Evolutionary conservation across 495 filamentous ascomycete species (phyloP).

Genomic region (Apiosordaria backusii): DNA sequence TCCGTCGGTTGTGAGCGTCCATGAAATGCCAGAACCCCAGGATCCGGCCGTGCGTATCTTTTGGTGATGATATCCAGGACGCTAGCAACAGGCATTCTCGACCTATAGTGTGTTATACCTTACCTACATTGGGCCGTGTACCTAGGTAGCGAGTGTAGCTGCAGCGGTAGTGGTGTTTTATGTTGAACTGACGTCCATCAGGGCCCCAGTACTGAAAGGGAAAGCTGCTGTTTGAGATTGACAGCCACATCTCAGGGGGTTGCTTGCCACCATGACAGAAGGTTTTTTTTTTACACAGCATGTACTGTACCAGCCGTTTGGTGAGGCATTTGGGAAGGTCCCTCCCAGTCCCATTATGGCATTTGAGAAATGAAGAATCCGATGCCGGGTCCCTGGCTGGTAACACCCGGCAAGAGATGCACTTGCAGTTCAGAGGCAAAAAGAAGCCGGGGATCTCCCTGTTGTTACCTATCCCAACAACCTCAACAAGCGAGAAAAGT

Average conservation of each 20-base stretch:
- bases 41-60: background rate
- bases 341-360: background rate
- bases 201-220: background rate
- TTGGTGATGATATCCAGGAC: background rate
- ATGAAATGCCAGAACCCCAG: background rate
- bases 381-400: background rate
- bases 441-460: background rate
- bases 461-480: background rate
- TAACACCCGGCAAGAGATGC: background rate
- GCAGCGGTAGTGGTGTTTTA: background rate
- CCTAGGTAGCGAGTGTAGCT: background rate
- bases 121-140: background rate
- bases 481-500: background rate
- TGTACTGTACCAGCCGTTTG: background rate
- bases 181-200: background rate
- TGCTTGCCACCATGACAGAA: background rate
- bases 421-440: background rate
- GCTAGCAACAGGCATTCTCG: no score
- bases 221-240: background rate
- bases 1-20: background rate
- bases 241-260: background rate
- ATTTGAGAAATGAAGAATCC: slow-evolving; percentile 2
- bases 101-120: background rate
- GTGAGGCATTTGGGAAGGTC: background rate
- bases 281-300: background rate